A percentile compares a stretch with the other conserved stretches of the same genome.
phyloP scores from a whole-genome alignment of 768 basidiomycete genomes.

The Tylopilus rubrobrunneus region DNA sequence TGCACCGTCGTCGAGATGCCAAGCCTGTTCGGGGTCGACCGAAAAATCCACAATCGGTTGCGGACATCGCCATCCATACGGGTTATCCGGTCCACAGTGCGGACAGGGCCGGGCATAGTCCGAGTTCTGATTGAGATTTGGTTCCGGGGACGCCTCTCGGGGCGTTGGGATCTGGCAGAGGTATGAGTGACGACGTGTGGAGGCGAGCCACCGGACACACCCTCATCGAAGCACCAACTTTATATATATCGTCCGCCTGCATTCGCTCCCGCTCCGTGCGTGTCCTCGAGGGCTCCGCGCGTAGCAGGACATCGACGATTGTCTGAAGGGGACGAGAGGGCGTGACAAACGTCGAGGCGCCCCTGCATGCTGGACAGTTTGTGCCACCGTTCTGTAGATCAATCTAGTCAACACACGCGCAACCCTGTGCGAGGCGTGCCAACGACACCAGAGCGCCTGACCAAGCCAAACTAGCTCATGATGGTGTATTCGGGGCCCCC shows the following conservation, averaged over 20 bases:
- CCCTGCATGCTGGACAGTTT: conserved; percentile 79
- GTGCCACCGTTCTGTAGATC: conserved; percentile 71
- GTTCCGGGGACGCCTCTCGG: conserved; percentile 72
- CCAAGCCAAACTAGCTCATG: not conserved
- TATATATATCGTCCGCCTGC: conserved; percentile 83
- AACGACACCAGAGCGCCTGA: not conserved
- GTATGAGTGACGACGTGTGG: not conserved
- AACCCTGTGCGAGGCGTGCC: not conserved
- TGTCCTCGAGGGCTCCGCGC: conserved; percentile 62
- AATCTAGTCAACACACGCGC: conserved; percentile 10
- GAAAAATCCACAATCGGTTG: conserved; percentile 72
- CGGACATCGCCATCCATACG: conserved; percentile 79
- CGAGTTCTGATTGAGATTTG: conserved; percentile 57
- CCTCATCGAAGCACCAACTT: conserved; percentile 54
- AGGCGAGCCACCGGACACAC: conserved; percentile 38
- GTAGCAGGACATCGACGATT: conserved; percentile 68
- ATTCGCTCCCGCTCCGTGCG: conserved; percentile 67
- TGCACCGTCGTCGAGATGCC: conserved; percentile 71
- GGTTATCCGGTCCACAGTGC: conserved; percentile 66
- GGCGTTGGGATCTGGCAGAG: conserved; percentile 64
- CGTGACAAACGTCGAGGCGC: conserved; percentile 59
- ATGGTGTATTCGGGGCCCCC: not conserved
- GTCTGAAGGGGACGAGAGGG: conserved; percentile 73
- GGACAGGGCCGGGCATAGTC: conserved; percentile 79
- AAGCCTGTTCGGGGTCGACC: conserved; percentile 65